A percentile compares a stretch with the other conserved stretches of the same genome.
Conservation (phyloP, 768 basidiomycete species). For the Podaxis sp. region DNA sequence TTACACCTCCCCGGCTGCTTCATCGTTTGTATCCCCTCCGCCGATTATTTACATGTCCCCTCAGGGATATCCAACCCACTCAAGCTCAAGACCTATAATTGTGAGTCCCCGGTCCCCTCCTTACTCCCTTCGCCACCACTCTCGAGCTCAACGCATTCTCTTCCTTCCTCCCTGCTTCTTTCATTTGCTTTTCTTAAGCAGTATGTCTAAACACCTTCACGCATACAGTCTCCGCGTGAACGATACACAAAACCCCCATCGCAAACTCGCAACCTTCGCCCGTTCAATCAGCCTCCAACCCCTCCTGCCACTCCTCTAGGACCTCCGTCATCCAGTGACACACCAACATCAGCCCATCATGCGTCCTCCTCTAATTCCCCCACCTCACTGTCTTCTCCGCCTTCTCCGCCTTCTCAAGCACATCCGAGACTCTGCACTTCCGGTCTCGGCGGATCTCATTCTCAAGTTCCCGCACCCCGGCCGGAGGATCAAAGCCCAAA, state of each 20-base stretch:
- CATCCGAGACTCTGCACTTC: neutral
- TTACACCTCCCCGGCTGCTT: slow-evolving; percentile 15
- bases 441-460: slow-evolving; percentile 8
- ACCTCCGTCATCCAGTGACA: slow-evolving; percentile 1
- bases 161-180: slow-evolving; percentile 2
- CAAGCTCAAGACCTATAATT: slow-evolving; percentile 17
- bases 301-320: slow-evolving; percentile 6
- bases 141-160: slow-evolving; percentile 1
- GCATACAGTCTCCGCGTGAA: slow-evolving; percentile 8
- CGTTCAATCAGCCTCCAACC: slow-evolving; percentile 2
- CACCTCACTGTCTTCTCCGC: slow-evolving; percentile 1
- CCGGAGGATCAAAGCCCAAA: slow-evolving; percentile 4
- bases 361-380: slow-evolving; percentile 1
- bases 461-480: neutral
- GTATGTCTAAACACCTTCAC: slow-evolving; percentile 6
- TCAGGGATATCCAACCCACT: slow-evolving; percentile 17
- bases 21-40: slow-evolving; percentile 20
- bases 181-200: neutral
- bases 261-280: neutral
- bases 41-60: slow-evolving; percentile 20
- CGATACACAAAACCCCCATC: neutral
- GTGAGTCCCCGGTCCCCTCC: slow-evolving; percentile 15
- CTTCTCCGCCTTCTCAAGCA: neutral
- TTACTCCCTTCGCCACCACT: neutral
- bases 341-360: slow-evolving; percentile 4